Conservation (phyloP, 169 alveolate genomes). For the Eimeria brunetti region DNA sequence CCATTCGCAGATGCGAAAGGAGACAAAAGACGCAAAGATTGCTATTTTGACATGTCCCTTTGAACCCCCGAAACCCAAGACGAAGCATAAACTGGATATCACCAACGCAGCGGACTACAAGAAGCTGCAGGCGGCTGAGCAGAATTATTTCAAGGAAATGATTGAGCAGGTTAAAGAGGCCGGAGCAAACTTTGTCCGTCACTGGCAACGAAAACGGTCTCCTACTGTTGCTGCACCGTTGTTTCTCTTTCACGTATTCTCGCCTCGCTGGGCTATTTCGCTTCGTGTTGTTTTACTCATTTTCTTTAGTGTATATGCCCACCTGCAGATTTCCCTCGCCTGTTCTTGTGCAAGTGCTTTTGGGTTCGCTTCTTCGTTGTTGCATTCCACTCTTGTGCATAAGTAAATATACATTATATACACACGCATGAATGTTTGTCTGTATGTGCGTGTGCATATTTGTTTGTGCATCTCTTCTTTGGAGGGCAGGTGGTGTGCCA, state of each 20-base stretch:
- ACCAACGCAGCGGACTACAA: slow-evolving; percentile 97
- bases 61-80: slow-evolving; percentile 99
- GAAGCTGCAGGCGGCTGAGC: slow-evolving; percentile 95
- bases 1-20: slow-evolving; percentile 99
- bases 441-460: not conserved
- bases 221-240: no score
- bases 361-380: no score
- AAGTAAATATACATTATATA: not conserved
- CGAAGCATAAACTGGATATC: slow-evolving; percentile 99
- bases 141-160: slow-evolving; percentile 97
- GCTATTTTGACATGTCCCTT: slow-evolving; percentile 99
- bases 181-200: slow-evolving; percentile 96
- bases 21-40: slow-evolving; percentile 96
- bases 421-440: not conserved
- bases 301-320: not conserved
- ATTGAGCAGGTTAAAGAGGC: slow-evolving; percentile 95
- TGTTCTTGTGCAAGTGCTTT: no score
- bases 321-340: no score
- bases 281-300: not conserved
- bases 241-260: no score
- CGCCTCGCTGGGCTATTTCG: not conserved
- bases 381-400: not conserved
- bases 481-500: slow-evolving; percentile 95
- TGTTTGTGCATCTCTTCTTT: not conserved
- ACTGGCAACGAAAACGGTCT: not conserved